These are phyloP conservation scores for Hyphopichia khmerensis DNA, from an alignment of 1,139 yeast genomes.

Conservation along the genomic window DNA sequence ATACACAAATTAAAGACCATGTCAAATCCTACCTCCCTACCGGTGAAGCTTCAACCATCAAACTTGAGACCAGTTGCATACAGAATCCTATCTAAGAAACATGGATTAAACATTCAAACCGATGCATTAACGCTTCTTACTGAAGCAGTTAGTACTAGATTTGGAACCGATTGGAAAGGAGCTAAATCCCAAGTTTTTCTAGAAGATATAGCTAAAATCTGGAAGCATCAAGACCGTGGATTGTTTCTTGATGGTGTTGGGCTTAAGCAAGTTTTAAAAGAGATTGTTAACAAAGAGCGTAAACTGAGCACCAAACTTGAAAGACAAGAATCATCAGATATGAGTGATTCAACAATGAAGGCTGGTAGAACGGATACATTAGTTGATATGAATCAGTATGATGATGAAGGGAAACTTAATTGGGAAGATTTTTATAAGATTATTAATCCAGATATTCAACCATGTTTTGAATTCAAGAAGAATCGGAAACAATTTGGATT, in stretches of 20 bases:
- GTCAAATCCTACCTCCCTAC: constrained; percentile 35
- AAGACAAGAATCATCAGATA: constrained; percentile 7
- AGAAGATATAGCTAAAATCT: constrained; percentile 74
- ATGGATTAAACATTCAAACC: constrained; percentile 86
- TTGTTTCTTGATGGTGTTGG: constrained; percentile 78
- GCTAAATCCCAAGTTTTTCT: constrained; percentile 63
- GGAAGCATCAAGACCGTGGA: constrained; percentile 91
- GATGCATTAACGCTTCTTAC: constrained; percentile 77
- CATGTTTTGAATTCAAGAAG: constrained; percentile 62
- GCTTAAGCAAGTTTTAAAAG: constrained; percentile 61
- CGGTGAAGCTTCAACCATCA: constrained; percentile 74
- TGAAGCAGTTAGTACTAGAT: constrained; percentile 66
- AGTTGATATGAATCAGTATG: constrained; percentile 19
- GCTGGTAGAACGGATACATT: constrained; percentile 34
- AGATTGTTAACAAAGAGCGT: constrained; percentile 28
- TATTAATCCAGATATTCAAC: constrained; percentile 66
- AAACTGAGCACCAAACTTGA: constrained; percentile 6
- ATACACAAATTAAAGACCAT: no score
- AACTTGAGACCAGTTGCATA: constrained; percentile 90
- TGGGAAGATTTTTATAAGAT: constrained; percentile 77
- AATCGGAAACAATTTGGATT: constrained; percentile 63
- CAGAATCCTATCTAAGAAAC: constrained; percentile 84
- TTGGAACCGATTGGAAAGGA: constrained; percentile 87
- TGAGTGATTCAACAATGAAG: constrained; percentile 7
- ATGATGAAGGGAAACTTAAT: constrained; percentile 32